Evolutionary conservation across 352 stramenopile species (phyloP).

Genomic region (Phytophthora boehmeriae): DNA sequence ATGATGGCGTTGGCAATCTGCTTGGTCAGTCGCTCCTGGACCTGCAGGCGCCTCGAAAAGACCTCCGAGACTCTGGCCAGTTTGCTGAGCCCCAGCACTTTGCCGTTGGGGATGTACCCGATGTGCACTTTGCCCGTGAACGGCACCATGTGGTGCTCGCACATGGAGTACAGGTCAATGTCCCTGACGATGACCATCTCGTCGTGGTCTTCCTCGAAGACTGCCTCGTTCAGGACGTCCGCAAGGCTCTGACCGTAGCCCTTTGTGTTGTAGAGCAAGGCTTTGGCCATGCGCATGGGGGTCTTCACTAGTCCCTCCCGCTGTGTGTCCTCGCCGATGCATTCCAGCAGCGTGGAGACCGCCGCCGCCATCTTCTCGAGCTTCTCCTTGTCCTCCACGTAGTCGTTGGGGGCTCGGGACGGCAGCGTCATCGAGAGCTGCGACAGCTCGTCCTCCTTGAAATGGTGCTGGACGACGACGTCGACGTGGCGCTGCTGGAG

Average conservation of each 20-base stretch:
- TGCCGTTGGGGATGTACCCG: constrained; percentile 95
- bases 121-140: constrained; percentile 98
- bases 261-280: constrained; percentile 96
- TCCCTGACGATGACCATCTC: constrained; percentile 99
- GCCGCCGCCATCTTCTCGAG: constrained; percentile 94
- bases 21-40: constrained; percentile 99
- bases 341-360: constrained; percentile 92
- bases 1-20: constrained; percentile 99
- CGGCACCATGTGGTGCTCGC: constrained; percentile 99
- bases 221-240: constrained; percentile 95
- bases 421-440: constrained; percentile 72
- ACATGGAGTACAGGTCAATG: constrained; percentile 99
- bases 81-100: constrained; percentile 98
- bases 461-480: constrained; percentile 29
- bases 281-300: constrained; percentile 97
- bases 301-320: constrained; percentile 97
- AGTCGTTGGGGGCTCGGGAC: constrained; percentile 59
- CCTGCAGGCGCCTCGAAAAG: constrained; percentile 96
- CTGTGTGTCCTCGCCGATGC: constrained; percentile 94
- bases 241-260: constrained; percentile 92
- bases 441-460: constrained; percentile 35
- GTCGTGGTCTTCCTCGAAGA: constrained; percentile 98
- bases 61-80: constrained; percentile 98
- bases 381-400: constrained; percentile 78
- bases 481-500: neutral